Conservation (phyloP, 768 basidiomycete genomes). For the Artomyces pyxidatus region DNA sequence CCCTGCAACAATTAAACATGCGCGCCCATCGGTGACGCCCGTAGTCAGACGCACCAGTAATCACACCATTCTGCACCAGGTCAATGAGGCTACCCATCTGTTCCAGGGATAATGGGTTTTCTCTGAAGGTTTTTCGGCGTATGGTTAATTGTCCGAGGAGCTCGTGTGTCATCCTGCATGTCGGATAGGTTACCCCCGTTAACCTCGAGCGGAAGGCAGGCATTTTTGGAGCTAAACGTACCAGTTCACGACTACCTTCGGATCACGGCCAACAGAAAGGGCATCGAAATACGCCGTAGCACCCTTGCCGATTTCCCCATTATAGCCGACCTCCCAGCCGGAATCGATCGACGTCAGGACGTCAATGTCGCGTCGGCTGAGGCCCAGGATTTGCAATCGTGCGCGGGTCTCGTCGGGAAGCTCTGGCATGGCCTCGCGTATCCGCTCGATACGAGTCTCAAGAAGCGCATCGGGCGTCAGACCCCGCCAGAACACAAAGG, state of each 20-base stretch:
- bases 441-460: slow-evolving; percentile 55
- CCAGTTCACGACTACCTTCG: slow-evolving; percentile 82
- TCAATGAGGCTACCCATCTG: slow-evolving; percentile 77
- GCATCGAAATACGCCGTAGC: slow-evolving; percentile 80
- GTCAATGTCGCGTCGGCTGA: slow-evolving; percentile 61
- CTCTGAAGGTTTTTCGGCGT: slow-evolving; percentile 44
- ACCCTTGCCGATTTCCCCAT: slow-evolving; percentile 43
- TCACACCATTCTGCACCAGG: slow-evolving; percentile 50
- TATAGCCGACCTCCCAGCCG: slow-evolving; percentile 51
- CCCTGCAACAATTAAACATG: slow-evolving; percentile 33
- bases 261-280: slow-evolving; percentile 47
- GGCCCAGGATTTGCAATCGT: slow-evolving; percentile 46
- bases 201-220: background rate
- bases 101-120: slow-evolving; percentile 49
- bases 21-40: background rate
- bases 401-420: slow-evolving; percentile 58
- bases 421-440: slow-evolving; percentile 56
- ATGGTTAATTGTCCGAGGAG: slow-evolving; percentile 70
- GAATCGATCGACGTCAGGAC: slow-evolving; percentile 70
- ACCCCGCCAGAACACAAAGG: background rate
- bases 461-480: background rate
- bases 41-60: slow-evolving; percentile 53
- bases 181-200: background rate
- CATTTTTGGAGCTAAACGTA: slow-evolving; percentile 25
- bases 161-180: slow-evolving; percentile 78